Conservation (phyloP, 192 early-diverging fungal genomes). For the Backusella luteola region DNA sequence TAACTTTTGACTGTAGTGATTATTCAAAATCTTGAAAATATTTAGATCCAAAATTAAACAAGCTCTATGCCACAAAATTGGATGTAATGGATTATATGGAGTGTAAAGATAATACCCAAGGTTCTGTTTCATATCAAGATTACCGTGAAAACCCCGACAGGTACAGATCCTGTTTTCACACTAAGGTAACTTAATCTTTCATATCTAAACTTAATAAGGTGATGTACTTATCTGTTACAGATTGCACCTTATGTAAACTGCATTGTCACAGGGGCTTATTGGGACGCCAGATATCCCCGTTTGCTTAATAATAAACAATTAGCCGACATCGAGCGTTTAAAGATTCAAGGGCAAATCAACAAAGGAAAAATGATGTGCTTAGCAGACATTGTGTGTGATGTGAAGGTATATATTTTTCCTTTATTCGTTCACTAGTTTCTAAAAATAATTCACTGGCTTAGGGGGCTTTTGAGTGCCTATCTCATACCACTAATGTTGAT, state of each 20-base stretch:
- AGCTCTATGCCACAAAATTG: slow-evolving; percentile 83
- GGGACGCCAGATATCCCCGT: slow-evolving; percentile 84
- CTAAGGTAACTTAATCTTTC: slow-evolving; percentile 47
- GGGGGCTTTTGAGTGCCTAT: slow-evolving; percentile 95
- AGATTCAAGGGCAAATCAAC: slow-evolving; percentile 43
- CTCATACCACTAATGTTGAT: slow-evolving; percentile 86
- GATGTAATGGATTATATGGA: slow-evolving; percentile 79
- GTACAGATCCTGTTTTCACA: slow-evolving; percentile 79
- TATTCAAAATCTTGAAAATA: background rate
- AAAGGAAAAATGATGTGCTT: slow-evolving; percentile 76
- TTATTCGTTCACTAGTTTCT: background rate
- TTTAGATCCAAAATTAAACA: slow-evolving; percentile 61
- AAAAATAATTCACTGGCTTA: slow-evolving; percentile 22
- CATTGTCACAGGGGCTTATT: slow-evolving; percentile 93
- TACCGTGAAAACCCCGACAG: slow-evolving; percentile 78
- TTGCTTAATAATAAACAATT: slow-evolving; percentile 86
- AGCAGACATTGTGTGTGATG: slow-evolving; percentile 94
- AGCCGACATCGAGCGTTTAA: slow-evolving; percentile 61
- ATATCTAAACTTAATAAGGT: slow-evolving; percentile 7
- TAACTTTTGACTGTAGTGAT: background rate
- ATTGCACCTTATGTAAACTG: slow-evolving; percentile 91
- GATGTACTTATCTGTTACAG: slow-evolving; percentile 26
- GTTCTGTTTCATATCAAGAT: slow-evolving; percentile 56
- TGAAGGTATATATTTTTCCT: slow-evolving; percentile 55
- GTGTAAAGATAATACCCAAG: slow-evolving; percentile 60